Evolutionary conservation across 164 flowering plant species (phyloP), one percentile per base, ranked within the genome.

Genomic region (Kingdonia uniflora): DNA sequence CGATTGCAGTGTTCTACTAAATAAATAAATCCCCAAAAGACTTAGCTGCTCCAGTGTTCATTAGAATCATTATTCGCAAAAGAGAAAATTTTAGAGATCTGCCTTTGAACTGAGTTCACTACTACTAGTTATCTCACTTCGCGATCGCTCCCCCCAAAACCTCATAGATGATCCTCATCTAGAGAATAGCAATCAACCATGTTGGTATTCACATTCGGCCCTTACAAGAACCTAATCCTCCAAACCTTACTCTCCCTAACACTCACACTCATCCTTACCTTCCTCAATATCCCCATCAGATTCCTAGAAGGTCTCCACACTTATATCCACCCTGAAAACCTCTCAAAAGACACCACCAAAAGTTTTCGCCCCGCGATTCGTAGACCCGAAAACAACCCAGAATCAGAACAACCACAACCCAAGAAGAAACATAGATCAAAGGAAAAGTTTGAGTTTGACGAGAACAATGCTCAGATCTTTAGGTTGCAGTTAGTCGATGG

Each of bases 391-490:
- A 21, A 17, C 63, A 35, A 41, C 14, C 54, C 76, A 0, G 59
- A 78, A 0, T 64, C 59, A 11, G 7, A 58, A 12, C 53, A 43
- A 21, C 44, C 67, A 11, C 81, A 76, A 22, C 64, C 63, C 43
- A 76, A 60, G 56, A 76, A 71, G 55, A 74, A 78, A 57, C 63
- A 47, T 59, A 76, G 72, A 61, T 58, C 82, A 48, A 84, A 80
- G 52, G 85, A 77, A 14, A 87, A 74, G 59, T 63, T 64, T 42
- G 91, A 84, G 23, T 92, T 92, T 61, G 95, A 88, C 49, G 99
- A 88, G 53, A 76, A 41, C 70, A 81, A 82, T 49, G 99, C 99
- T 41, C 99, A 88, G 87, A 94, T 94, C 82, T 88, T 86, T 65
- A 66, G 99, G 57, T 42, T 92, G 11, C 80, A 67, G 45, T 81